Base-by-base conservation (phyloP, 1,284 basidiomycete species). In the Agroathelia rolfsii region DNA sequence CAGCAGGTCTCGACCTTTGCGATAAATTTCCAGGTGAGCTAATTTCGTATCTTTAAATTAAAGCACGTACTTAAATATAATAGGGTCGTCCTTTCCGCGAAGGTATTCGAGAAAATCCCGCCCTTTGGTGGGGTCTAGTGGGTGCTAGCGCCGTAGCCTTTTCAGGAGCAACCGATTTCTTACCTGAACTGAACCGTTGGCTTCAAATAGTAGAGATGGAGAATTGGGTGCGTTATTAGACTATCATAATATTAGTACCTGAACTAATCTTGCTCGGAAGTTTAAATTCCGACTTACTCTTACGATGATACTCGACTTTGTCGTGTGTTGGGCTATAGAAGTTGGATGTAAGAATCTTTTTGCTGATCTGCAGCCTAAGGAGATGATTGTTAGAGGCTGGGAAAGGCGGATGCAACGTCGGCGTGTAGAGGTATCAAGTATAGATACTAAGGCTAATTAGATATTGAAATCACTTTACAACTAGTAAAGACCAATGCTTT, bases 1-100 rank as follows among this genome's bases (percentile, higher is more conserved):
- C 92, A 96, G 54, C 90, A 95, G 53, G 92, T 96, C 2, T 94
- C 92, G 6, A 95, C 92, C 0, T 95, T 96, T 50, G 81, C 89
- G 3, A 89, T 95, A 63, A 96, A 96, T 62, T 96, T 92, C 71
- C 88, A 90, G 62, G 77, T 76, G 43, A 24, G 51, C 42, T n/a
- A 6, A 24, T 26, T 21, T n/a, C n/a, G n/a, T n/a, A n/a, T n/a
- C n/a, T n/a, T n/a, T n/a, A n/a, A n/a, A n/a, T n/a, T n/a, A n/a
- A n/a, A n/a, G n/a, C n/a, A n/a, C n/a, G n/a, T n/a, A n/a, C 28
- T 30, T 24, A 29, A 33, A 31, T 32, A 27, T 36, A 14, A 3
- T 43, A 84, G 71, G 93, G 92, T 6, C 82, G 92, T 24, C 92
- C 93, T 0, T 96, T 95, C 80, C 79, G 92, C 26, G 92, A 96